phyloP scores from a whole-genome alignment of 345 rosid species.

The Sisymbrium altissimum region DNA sequence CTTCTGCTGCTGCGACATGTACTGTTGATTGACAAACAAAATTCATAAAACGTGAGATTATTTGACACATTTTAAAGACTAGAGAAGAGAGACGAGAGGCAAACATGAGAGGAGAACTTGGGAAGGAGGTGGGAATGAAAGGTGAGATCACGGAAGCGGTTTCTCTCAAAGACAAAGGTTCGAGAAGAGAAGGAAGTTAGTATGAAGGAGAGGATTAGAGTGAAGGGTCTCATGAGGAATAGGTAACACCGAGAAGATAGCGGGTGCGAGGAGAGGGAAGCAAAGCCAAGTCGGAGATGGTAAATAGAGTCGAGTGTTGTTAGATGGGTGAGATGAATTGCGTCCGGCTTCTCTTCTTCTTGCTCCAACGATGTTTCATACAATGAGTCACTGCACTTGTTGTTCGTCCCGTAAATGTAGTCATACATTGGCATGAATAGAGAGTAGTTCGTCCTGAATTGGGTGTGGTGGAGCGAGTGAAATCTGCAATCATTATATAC shows the following conservation, averaged over 20 bases:
- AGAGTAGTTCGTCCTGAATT: conserved; percentile 50
- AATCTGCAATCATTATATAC: conserved; percentile 19
- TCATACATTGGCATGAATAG: conserved; percentile 56
- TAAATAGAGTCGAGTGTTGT: conserved; percentile 56
- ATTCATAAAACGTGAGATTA: no score
- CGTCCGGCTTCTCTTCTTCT: conserved; percentile 44
- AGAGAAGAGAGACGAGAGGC: not conserved
- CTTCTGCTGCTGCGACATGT: conserved; percentile 34
- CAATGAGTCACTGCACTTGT: conserved; percentile 32
- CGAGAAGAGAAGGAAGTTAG: conserved; percentile 26
- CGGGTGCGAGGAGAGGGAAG: conserved; percentile 54
- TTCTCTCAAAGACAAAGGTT: conserved; percentile 33
- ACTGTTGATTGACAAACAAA: conserved; percentile 35
- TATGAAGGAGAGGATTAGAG: conserved; percentile 30
- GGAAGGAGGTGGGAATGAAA: conserved; percentile 40
- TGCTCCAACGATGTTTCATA: conserved; percentile 35
- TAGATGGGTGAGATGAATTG: conserved; percentile 55
- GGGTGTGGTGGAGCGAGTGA: conserved; percentile 56
- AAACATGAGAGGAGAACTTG: conserved; percentile 37
- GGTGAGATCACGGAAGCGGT: conserved; percentile 29
- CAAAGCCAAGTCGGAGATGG: conserved; percentile 51
- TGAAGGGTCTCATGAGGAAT: conserved; percentile 41
- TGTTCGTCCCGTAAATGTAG: conserved; percentile 42
- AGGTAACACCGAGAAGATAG: conserved; percentile 34
- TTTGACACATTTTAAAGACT: no score